These are phyloP conservation scores for Pichia nakasei DNA, from an alignment of 805 yeast genomes.

Conservation along the genomic window DNA sequence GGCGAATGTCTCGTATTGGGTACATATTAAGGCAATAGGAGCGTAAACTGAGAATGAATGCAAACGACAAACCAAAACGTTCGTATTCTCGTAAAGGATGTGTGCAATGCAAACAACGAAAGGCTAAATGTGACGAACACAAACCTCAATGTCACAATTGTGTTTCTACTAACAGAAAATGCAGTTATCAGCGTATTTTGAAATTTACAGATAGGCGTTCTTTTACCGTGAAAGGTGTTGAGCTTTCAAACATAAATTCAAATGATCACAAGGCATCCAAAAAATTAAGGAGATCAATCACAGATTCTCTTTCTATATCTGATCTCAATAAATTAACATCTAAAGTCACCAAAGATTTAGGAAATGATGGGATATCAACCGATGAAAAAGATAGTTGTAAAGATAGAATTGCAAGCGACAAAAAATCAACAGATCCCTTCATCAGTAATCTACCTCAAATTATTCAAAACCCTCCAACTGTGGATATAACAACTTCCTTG, in stretches of 20 bases:
- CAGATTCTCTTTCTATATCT: neutral
- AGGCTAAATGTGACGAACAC: constrained; percentile 33
- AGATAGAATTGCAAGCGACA: neutral
- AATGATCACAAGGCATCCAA: neutral
- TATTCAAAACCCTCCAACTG: constrained; percentile 15
- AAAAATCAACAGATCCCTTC: constrained; percentile 9
- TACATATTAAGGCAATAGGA: too few species aligned
- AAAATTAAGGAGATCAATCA: neutral
- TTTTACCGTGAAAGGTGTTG: constrained; percentile 14
- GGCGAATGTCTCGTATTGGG: too few species aligned
- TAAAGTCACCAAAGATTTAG: too few species aligned
- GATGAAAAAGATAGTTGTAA: neutral
- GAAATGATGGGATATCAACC: too few species aligned
- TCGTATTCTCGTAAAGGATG: constrained; percentile 37
- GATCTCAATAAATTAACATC: neutral
- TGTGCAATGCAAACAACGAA: constrained; percentile 35
- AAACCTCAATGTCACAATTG: constrained; percentile 37
- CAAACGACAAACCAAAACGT: neutral
- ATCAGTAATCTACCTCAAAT: constrained; percentile 14
- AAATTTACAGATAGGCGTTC: constrained; percentile 26
- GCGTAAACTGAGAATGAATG: too few species aligned
- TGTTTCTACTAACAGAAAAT: constrained; percentile 27
- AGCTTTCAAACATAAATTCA: neutral
- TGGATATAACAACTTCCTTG: neutral
- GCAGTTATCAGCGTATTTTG: constrained; percentile 29